Evolutionary conservation across 1,139 yeast species (phyloP), one percentile per base, ranked within the genome.

Genomic region (Sugiyamaella paludigena): DNA sequence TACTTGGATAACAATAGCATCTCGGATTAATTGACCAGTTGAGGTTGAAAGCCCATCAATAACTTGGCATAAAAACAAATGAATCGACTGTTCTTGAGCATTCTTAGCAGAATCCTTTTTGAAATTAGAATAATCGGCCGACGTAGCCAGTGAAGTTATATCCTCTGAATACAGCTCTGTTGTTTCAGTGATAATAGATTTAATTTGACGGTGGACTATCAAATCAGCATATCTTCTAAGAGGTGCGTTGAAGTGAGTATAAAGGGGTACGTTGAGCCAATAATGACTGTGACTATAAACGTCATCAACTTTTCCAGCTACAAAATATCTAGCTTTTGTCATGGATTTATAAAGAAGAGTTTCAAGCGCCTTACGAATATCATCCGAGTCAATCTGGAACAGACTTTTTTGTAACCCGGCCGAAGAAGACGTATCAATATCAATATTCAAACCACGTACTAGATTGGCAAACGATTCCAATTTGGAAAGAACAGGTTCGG

Each of bases 81-180:
- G 98, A 49, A 91, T 81, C 7, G 96, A 92, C 69, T 92, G 98
- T 59, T 88, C 96, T 69, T 92, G 98, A 0, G 97, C 97, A 58
- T 80, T 81, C 54, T 82, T 83, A 1, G 98, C 95, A 67, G 96
- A 91, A 63, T 92, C 98, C 67, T 89, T 88, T 69, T 91, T 89
- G 75, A 92, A 91, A 61, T 89, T 89, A 70, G 97, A 91, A 66
- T 88, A 89, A 61, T 92, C 97, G 11, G 95, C 86, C 34, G 86
- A 78, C 55, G 88, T 84, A 62, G 86, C 84, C 59, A 91, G 73
- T 0, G 89, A 73, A 41, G 87, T 95, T 49, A 83, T 63, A 55
- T 87, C 95, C 44, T 79, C 82, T 13, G 62, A 60, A 54, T 72
- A 74, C 3, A 19, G 24, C 24, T 19, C 24, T 9, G 59, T 59